A percentile compares a stretch with the other conserved stretches of the same genome.
Evolutionary conservation across 2,329 filamentous ascomycete species (phyloP).

Genomic region (Diaporthe sp.): DNA sequence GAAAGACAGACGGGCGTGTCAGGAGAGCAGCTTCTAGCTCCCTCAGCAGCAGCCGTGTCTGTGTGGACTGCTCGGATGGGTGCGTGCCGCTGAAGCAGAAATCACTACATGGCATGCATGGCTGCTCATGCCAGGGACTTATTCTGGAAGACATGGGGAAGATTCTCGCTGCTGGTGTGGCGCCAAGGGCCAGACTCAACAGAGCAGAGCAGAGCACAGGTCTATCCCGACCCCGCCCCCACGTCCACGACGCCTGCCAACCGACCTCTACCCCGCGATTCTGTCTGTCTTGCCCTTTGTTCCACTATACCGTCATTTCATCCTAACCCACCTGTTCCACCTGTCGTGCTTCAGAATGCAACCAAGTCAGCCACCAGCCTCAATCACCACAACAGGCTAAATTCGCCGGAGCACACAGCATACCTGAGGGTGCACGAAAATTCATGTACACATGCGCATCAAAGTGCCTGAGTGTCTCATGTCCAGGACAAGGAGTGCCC

Average conservation of each 20-base stretch:
- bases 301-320: not conserved
- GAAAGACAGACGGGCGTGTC: not conserved
- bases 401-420: slow-evolving; percentile 15
- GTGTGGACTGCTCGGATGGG: too few species aligned
- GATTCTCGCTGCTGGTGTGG: not conserved
- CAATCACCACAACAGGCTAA: slow-evolving; percentile 30
- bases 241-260: slow-evolving; percentile 9
- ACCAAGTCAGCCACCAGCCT: slow-evolving; percentile 26
- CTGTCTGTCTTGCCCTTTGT: not conserved
- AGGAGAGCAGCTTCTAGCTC: not conserved
- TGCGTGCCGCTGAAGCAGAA: too few species aligned
- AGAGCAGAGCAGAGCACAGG: not conserved
- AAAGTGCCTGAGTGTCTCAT: not conserved
- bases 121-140: slow-evolving; percentile 8
- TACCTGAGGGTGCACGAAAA: not conserved
- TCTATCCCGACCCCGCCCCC: slow-evolving; percentile 19
- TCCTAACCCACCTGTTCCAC: not conserved
- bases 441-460: not conserved
- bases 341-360: slow-evolving; percentile 3
- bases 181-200: not conserved
- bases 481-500: not conserved
- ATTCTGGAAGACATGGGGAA: slow-evolving; percentile 24
- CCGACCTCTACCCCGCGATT: slow-evolving; percentile 22
- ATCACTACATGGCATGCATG: not conserved
- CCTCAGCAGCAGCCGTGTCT: too few species aligned